Base-by-base conservation (phyloP, 441 rosid species). In the Erodium trifolium region DNA sequence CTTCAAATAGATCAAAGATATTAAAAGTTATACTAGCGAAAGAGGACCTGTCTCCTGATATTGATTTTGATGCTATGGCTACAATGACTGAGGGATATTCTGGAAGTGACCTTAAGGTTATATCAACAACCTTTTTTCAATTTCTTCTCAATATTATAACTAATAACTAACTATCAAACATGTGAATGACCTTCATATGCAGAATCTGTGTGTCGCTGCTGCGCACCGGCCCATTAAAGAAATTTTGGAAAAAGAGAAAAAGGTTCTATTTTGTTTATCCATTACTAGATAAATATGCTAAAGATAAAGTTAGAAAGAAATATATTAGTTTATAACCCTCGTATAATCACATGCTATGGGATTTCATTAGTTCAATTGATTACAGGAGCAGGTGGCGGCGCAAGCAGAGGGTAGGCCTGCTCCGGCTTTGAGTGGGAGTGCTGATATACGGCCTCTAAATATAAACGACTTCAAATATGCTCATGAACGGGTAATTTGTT, bases 151-250 rank as follows among this genome's bases (percentile, higher is more conserved):
- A 59, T 18, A 17, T 34, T n/a, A n/a, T n/a, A n/a, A n/a, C n/a
- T 23, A 9, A 59, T 57, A 18, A 14, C 27, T 53, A 7, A 14
- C 27, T 16, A 7, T 17, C 10, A 8, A 57, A 57, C 29, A 8
- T 59, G 31, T 59, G 17, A 37, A 59, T 31, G 63, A 19, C 39
- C 37, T 59, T 63, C 29, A 49, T 74, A 67, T 79, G 78, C 92
- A 95, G 98, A 95, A 95, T 78, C 91, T 95, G 0, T 89, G 97
- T 55, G 89, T 92, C 51, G 92, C 95, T 13, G 99, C 99, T 6
- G 98, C 99, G 3, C 98, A 95, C 85, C 85, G 91, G 76, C 98
- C 99, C 39, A 92, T 95, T 55, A 81, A 97, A 78, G 99, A 95
- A 77, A 86, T 95, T 73, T 77, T 95, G 78, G 93, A 88, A 78